These are phyloP conservation scores for Chlamydomonas sp. DNA, from an alignment of 139 green algal genomes.

Conservation along the genomic window DNA sequence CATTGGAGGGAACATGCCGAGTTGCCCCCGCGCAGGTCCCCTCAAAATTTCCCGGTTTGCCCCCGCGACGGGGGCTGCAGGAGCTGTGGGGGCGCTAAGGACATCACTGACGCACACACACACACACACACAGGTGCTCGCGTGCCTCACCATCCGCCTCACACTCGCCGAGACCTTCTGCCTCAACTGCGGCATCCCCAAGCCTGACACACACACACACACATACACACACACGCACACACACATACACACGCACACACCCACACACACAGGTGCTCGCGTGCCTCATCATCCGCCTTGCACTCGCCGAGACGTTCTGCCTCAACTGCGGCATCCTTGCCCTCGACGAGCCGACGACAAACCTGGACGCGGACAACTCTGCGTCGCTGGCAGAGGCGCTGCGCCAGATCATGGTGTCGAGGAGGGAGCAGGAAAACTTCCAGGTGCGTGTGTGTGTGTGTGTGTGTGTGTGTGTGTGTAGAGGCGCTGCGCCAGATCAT, in stretches of 20 bases:
- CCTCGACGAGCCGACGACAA: slow-evolving; percentile 98
- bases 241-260: too few species aligned
- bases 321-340: slow-evolving; percentile 96
- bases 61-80: too few species aligned
- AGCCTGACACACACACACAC: slow-evolving; percentile 51
- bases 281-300: slow-evolving; percentile 95
- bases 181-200: slow-evolving; percentile 74
- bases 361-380: slow-evolving; percentile 83
- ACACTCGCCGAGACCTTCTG: slow-evolving; percentile 86
- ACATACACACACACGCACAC: too few species aligned
- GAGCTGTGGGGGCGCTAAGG: too few species aligned
- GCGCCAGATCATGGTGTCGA: slow-evolving; percentile 66
- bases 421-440: slow-evolving; percentile 87
- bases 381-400: slow-evolving; percentile 57
- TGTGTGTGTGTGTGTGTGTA: too few species aligned
- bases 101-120: too few species aligned
- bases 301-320: slow-evolving; percentile 96
- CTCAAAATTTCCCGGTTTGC: too few species aligned
- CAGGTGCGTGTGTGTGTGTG: too few species aligned
- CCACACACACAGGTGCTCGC: slow-evolving; percentile 87
- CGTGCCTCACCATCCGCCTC: slow-evolving; percentile 82
- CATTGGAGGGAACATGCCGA: too few species aligned
- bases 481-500: slow-evolving; percentile 73
- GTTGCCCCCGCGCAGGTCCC: too few species aligned
- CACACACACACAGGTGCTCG: slow-evolving; percentile 73